phyloP scores from a whole-genome alignment of 345 rosid genomes.

The Murraya koenigii region DNA sequence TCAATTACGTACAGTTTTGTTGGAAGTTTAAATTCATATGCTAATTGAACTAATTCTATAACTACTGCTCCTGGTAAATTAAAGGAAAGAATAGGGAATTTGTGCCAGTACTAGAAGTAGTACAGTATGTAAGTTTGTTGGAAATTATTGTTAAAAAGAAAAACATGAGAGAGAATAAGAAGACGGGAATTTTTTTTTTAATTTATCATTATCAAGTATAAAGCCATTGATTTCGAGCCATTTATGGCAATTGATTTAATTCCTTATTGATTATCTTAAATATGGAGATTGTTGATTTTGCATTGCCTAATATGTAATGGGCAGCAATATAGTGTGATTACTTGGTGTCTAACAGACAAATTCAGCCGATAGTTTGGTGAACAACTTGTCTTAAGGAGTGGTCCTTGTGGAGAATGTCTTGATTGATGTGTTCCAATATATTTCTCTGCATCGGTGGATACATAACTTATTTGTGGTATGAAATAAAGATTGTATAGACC shows the following conservation, averaged over 20 bases:
- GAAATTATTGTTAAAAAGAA: neutral
- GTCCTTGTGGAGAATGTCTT: neutral
- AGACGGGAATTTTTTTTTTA: neutral
- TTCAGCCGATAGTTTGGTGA: neutral
- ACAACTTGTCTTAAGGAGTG: neutral
- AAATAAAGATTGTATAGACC: neutral
- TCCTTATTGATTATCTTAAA: neutral
- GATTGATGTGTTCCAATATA: neutral
- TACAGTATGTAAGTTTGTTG: neutral
- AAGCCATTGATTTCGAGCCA: neutral
- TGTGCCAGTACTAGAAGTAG: neutral
- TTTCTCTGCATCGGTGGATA: neutral
- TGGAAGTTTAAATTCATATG: neutral
- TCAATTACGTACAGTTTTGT: neutral
- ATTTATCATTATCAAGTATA: neutral
- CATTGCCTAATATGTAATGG: neutral
- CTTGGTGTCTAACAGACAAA: neutral
- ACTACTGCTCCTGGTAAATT: neutral
- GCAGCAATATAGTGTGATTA: neutral
- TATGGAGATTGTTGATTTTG: neutral
- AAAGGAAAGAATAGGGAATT: neutral
- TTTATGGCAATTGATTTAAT: neutral
- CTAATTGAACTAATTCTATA: neutral
- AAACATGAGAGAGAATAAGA: neutral
- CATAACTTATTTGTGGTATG: neutral